A percentile compares a stretch with the other conserved stretches of the same genome.
These are phyloP conservation scores for Cicer bijugum DNA, from an alignment of 306 rosid genomes.

Conservation along the genomic window DNA sequence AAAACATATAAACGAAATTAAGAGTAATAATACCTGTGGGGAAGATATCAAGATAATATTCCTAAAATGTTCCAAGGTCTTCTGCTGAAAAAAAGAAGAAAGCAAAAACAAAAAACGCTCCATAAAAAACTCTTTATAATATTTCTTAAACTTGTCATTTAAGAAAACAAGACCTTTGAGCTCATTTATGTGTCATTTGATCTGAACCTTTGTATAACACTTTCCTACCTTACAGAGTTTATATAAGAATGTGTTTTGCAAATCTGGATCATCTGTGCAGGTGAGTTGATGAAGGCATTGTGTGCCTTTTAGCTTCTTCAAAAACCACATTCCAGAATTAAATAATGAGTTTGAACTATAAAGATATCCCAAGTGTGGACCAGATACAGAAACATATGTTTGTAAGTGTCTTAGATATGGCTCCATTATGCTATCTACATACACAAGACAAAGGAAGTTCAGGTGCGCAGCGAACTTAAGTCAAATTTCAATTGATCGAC, in stretches of 20 bases:
- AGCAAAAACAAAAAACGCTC: slow-evolving; percentile 33
- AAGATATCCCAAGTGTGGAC: slow-evolving; percentile 97
- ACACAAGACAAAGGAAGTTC: slow-evolving; percentile 24
- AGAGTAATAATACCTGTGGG: slow-evolving; percentile 77
- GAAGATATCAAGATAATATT: slow-evolving; percentile 85
- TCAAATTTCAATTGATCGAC: slow-evolving; percentile 31
- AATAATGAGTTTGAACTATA: slow-evolving; percentile 93
- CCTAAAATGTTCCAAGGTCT: slow-evolving; percentile 80
- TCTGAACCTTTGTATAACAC: slow-evolving; percentile 35
- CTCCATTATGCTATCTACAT: slow-evolving; percentile 86
- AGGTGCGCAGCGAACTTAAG: too few species aligned
- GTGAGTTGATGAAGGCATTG: slow-evolving; percentile 96
- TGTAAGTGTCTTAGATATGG: slow-evolving; percentile 72
- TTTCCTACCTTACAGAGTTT: slow-evolving; percentile 76
- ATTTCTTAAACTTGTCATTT: slow-evolving; percentile 9
- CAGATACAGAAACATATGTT: slow-evolving; percentile 88
- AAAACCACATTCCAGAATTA: slow-evolving; percentile 93
- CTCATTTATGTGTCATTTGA: slow-evolving; percentile 37
- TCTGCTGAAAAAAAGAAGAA: slow-evolving; percentile 69
- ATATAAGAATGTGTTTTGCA: slow-evolving; percentile 83
- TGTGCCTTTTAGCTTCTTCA: slow-evolving; percentile 85
- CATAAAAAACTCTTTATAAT: slow-evolving; percentile 39
- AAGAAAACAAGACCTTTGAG: slow-evolving; percentile 41
- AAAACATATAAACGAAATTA: too few species aligned
- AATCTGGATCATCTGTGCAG: slow-evolving; percentile 87